A percentile compares a stretch with the other conserved stretches of the same genome.
Conservation (phyloP, 2,329 filamentous ascomycete species). For the Elsinoe australis region DNA sequence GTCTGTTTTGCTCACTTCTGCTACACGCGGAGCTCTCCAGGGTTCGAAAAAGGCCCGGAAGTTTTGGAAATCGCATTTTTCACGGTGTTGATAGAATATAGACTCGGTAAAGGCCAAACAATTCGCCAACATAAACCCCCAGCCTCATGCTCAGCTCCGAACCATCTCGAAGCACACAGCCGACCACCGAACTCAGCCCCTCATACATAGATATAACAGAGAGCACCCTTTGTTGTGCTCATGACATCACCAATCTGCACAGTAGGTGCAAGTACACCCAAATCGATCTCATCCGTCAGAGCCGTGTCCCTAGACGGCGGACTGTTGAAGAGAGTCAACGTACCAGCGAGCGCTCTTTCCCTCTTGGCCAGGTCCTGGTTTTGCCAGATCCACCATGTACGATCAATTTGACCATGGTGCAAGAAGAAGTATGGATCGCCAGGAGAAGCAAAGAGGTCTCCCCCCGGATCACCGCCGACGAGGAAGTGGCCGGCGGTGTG, state of each 20-base stretch:
- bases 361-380: slow-evolving; percentile 35
- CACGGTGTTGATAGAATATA: too few species aligned
- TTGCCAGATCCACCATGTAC: slow-evolving; percentile 46
- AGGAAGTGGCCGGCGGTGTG: slow-evolving; percentile 44
- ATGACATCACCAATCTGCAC: not conserved
- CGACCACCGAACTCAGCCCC: too few species aligned
- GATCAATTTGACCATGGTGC: slow-evolving; percentile 44
- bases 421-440: slow-evolving; percentile 43
- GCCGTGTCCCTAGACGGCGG: not conserved
- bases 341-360: slow-evolving; percentile 34
- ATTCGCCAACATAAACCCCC: too few species aligned
- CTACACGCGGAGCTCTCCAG: too few species aligned
- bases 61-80: too few species aligned
- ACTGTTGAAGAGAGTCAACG: slow-evolving; percentile 19
- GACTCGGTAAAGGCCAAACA: too few species aligned
- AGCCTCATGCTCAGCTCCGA: too few species aligned
- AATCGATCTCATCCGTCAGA: not conserved
- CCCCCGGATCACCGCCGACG: slow-evolving; percentile 40
- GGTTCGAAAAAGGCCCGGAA: too few species aligned
- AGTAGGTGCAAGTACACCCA: not conserved
- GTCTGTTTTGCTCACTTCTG: too few species aligned
- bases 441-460: slow-evolving; percentile 40
- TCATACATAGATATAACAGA: slow-evolving; percentile 3
- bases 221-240: not conserved
- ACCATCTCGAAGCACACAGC: too few species aligned